Base-by-base conservation (phyloP, 345 rosid species). In the Erucastrum elatum region DNA sequence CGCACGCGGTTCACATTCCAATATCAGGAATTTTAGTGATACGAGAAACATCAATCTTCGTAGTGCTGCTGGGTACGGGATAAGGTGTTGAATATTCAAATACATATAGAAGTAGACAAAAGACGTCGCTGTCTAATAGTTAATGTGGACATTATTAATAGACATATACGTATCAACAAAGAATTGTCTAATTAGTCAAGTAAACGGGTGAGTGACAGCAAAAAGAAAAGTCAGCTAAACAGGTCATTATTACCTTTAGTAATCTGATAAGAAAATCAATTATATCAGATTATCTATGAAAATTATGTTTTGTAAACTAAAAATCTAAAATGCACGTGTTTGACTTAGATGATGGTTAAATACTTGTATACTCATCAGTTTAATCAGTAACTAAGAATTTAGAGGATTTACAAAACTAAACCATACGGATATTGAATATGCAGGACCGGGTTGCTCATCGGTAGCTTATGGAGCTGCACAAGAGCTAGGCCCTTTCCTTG, bases 401-500 rank as follows among this genome's bases (percentile, higher is more conserved):
- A 64, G 10, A 64, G 9, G 11, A 55, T 35, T 25, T 68, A 49
- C 26, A n/a, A 17, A 29, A 8, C 13, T 21, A 41, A 63, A 21
- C 1, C 26, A 10, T 12, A 51, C 2, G 7, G 46, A 53, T 53
- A 55, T 21, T 5, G 15, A 64, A 34, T 49, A 63, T 58, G 39
- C 81, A 89, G 97, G 97, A 71, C 97, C 97, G 0, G 97, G 97
- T 5, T 92, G 97, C 77, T 92, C 97, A 7, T 92, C 97, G 0
- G 63, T 92, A 61, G 97, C 90, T 0, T 87, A 71, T 68, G 96
- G 97, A 30, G 97, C 90, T 64, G 88, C 89, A 12, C 88, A 88
- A 77, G 97, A 92, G 80, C 88, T 90, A 58, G 97, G 97, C 11
- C 95, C 95, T 0, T 88, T 92, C 74, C 85, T 87, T 27, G 83